Percentiles rank a stretch among this genome's conserved stretches.
These are phyloP conservation scores for Filobasidium wieringae DNA, from an alignment of 768 basidiomycete genomes.

Conservation along the genomic window DNA sequence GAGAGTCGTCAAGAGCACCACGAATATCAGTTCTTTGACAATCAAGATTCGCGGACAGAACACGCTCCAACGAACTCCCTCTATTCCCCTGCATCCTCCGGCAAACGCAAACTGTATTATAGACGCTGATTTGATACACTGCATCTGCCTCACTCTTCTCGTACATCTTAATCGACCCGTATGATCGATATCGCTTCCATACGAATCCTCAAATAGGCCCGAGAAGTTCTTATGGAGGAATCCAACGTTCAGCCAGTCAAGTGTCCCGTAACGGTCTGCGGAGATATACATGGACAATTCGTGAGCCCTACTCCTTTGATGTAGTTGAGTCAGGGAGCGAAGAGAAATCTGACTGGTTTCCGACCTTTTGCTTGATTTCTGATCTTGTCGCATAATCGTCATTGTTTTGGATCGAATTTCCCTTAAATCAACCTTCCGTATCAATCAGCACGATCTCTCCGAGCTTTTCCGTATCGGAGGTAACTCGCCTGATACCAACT, in stretches of 20 bases:
- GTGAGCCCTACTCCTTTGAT: conserved; percentile 48
- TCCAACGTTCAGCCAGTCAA: conserved; percentile 43
- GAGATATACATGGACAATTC: conserved; percentile 99
- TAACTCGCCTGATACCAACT: conserved; percentile 95
- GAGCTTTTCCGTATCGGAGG: conserved; percentile 96
- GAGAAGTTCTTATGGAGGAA: conserved; percentile 82
- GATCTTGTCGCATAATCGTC: not conserved
- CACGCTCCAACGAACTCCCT: too few species aligned
- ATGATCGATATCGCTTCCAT: too few species aligned
- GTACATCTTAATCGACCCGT: too few species aligned
- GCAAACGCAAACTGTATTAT: too few species aligned
- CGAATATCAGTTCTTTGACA: too few species aligned
- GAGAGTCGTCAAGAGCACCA: too few species aligned
- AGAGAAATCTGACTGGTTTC: not conserved
- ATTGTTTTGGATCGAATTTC: not conserved
- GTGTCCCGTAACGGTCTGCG: conserved; percentile 46
- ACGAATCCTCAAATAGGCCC: conserved; percentile 50
- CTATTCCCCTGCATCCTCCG: too few species aligned
- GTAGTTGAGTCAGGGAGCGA: not conserved
- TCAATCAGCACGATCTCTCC: conserved; percentile 84
- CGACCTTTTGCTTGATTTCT: not conserved
- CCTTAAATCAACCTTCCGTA: not conserved
- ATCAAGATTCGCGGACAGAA: too few species aligned
- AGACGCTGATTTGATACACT: too few species aligned
- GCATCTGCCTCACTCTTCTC: too few species aligned